Evolutionary conservation across 331 rosid species (phyloP).

Genomic region (Ulmus americana): DNA sequence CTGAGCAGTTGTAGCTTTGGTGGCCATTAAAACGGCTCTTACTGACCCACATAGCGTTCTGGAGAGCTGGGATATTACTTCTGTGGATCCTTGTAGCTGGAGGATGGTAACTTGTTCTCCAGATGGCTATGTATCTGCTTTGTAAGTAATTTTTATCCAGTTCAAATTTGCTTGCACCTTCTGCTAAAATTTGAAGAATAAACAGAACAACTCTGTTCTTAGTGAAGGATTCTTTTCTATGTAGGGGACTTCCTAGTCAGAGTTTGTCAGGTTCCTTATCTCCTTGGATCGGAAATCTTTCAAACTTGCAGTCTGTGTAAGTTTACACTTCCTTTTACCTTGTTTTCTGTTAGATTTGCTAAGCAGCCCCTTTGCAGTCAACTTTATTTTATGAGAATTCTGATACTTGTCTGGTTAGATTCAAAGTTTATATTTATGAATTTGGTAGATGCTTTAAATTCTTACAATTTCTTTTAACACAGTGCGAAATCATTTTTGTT

Average conservation of each 20-base stretch:
- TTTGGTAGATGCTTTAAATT: not conserved
- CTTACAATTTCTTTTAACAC: not conserved
- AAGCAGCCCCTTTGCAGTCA: slow-evolving; percentile 1
- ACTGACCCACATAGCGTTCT: slow-evolving; percentile 83
- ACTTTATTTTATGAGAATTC: too few relatives aligned
- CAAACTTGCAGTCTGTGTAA: slow-evolving; percentile 81
- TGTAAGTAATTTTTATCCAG: slow-evolving; percentile 48
- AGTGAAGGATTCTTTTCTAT: slow-evolving; percentile 1
- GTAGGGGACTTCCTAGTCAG: slow-evolving; percentile 97
- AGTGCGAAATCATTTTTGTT: not conserved
- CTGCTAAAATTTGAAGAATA: slow-evolving; percentile 10
- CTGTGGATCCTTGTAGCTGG: slow-evolving; percentile 99
- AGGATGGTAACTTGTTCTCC: slow-evolving; percentile 86
- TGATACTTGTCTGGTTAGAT: not conserved
- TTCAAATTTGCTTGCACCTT: slow-evolving; percentile 15
- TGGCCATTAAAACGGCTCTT: slow-evolving; percentile 64
- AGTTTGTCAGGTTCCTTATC: slow-evolving; percentile 80
- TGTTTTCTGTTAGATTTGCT: not conserved
- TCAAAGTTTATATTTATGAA: too few relatives aligned
- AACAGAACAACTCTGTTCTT: slow-evolving; percentile 4
- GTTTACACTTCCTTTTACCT: slow-evolving; percentile 23
- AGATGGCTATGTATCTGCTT: slow-evolving; percentile 85
- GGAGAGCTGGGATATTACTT: slow-evolving; percentile 88
- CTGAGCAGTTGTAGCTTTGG: slow-evolving; percentile 74
- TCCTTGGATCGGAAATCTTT: slow-evolving; percentile 77